These are phyloP conservation scores for Cyathus striatus DNA, from an alignment of 768 basidiomycete genomes.

Conservation along the genomic window DNA sequence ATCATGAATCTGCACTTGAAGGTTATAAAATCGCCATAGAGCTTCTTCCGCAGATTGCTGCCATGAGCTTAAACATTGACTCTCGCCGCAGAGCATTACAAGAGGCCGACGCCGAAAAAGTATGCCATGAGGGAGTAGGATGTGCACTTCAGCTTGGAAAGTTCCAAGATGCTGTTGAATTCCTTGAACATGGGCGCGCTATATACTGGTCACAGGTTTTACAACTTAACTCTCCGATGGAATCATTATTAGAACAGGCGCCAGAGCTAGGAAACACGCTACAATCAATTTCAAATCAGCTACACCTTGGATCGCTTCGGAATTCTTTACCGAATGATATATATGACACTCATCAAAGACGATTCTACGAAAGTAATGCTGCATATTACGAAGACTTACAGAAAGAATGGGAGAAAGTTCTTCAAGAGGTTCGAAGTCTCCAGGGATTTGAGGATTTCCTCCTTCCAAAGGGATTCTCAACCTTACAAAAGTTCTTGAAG, in stretches of 20 bases:
- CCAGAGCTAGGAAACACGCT: no score
- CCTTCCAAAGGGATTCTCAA: not conserved
- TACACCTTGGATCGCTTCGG: no score
- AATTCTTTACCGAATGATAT: no score
- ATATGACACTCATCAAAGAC: no score
- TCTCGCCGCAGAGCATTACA: not conserved
- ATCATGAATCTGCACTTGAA: not conserved
- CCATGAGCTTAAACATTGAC: not conserved
- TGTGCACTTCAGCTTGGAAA: not conserved
- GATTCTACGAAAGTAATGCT: no score
- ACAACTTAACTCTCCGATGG: not conserved
- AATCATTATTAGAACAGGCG: not conserved
- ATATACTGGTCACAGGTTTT: not conserved
- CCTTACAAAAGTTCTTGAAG: not conserved
- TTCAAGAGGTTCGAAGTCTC: not conserved
- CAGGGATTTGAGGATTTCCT: not conserved
- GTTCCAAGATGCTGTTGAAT: not conserved
- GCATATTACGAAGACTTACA: no score
- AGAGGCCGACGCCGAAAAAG: not conserved
- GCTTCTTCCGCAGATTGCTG: not conserved
- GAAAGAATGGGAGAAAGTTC: not conserved
- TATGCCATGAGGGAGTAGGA: not conserved
- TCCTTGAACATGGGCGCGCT: not conserved
- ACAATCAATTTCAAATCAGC: no score
- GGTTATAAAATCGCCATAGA: not conserved